Conservation (phyloP, 257 asterid species). For the Nicotiana undulata region DNA sequence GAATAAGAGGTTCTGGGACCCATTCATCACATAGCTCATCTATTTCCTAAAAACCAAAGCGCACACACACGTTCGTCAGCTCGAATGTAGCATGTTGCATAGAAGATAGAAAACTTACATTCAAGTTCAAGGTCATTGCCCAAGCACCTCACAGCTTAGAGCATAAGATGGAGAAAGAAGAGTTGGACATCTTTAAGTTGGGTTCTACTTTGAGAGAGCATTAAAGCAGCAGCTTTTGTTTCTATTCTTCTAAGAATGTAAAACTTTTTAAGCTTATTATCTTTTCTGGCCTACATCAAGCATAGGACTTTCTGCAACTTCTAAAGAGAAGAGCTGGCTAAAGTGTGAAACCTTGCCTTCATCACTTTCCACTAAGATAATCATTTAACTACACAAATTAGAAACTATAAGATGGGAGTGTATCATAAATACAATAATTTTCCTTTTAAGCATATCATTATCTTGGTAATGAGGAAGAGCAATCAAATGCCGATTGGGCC, state of each 20-base stretch:
- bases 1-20: slow-evolving; percentile 90
- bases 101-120: not conserved
- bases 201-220: not conserved
- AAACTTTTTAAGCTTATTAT: not conserved
- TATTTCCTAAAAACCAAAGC: slow-evolving; percentile 61
- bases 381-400: not conserved
- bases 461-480: not conserved
- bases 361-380: not conserved
- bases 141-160: not conserved
- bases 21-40: slow-evolving; percentile 94
- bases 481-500: not conserved
- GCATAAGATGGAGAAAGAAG: not conserved
- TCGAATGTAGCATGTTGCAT: slow-evolving; percentile 4
- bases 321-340: not conserved
- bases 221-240: not conserved
- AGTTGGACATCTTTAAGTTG: not conserved
- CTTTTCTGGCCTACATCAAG: not conserved
- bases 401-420: not conserved
- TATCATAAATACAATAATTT: not conserved
- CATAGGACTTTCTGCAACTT: not conserved
- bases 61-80: slow-evolving; percentile 10
- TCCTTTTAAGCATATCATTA: not conserved
- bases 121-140: not conserved
- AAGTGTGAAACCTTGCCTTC: not conserved
- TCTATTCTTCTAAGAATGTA: not conserved